Percentiles rank a stretch among this genome's conserved stretches.
Evolutionary conservation across 106 monocot species (phyloP).

Genomic region (Phalaenopsis equestris): DNA sequence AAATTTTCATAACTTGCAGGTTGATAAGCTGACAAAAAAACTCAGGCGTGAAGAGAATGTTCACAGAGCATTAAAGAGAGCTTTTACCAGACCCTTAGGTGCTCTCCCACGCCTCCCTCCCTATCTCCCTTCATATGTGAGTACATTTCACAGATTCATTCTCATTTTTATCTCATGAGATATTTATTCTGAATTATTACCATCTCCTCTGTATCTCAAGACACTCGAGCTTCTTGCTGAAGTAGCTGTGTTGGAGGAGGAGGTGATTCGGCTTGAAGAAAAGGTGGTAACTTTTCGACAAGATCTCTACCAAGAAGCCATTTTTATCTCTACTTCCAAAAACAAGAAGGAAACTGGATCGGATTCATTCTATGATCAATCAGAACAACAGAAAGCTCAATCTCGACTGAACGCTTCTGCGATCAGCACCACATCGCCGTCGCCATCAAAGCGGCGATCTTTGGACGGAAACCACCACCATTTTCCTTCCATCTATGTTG

Average conservation of each 20-base stretch:
- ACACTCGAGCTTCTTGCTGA: slow-evolving; percentile 82
- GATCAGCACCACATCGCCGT: no score
- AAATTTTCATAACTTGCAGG: slow-evolving; percentile 24
- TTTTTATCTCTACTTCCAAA: slow-evolving; percentile 41
- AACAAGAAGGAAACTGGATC: slow-evolving; percentile 9
- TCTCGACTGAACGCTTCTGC: not conserved
- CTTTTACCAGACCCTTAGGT: slow-evolving; percentile 71
- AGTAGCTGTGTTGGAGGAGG: slow-evolving; percentile 85
- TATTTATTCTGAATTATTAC: not conserved
- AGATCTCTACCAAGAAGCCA: slow-evolving; percentile 69
- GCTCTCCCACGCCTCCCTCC: slow-evolving; percentile 85
- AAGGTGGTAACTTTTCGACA: slow-evolving; percentile 76
- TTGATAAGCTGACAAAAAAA: slow-evolving; percentile 77
- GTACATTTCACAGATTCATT: not conserved
- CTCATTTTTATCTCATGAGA: not conserved
- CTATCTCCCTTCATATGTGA: slow-evolving; percentile 67
- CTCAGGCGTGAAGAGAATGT: slow-evolving; percentile 75
- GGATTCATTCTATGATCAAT: slow-evolving; percentile 4
- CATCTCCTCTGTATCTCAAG: slow-evolving; percentile 26
- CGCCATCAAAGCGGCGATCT: not conserved
- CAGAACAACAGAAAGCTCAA: not conserved
- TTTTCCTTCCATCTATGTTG: not conserved
- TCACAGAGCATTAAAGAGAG: slow-evolving; percentile 75
- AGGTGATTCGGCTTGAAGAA: slow-evolving; percentile 81
- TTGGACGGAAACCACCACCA: not conserved